These are phyloP conservation scores for Leccinum disarticulatum DNA, from an alignment of 768 basidiomycete species.

Conservation along the genomic window DNA sequence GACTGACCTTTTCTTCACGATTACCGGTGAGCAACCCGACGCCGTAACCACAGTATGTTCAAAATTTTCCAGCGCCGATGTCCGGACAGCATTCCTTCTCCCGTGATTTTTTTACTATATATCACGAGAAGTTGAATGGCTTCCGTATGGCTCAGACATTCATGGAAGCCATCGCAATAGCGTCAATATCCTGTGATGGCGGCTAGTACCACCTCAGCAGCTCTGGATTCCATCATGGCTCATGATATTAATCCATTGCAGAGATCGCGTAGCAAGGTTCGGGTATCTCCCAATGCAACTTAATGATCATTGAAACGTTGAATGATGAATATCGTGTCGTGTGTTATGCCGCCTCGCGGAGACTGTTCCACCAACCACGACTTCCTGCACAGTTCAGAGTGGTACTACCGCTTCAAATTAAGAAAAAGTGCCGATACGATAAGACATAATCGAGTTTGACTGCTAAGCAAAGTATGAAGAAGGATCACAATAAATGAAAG, in stretches of 20 bases:
- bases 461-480: not conserved
- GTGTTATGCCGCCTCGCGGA: too few species aligned
- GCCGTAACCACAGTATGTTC: too few species aligned
- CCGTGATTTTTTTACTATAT: not conserved
- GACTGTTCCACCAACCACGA: too few species aligned
- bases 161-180: not conserved
- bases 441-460: not conserved
- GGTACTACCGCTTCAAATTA: not conserved
- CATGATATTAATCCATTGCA: too few species aligned
- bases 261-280: not conserved
- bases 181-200: not conserved
- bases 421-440: not conserved
- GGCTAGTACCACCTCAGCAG: not conserved
- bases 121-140: not conserved
- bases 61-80: too few species aligned
- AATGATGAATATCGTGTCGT: too few species aligned
- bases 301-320: too few species aligned
- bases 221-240: not conserved
- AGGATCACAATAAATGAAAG: not conserved
- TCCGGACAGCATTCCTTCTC: too few species aligned
- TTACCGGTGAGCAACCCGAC: too few species aligned
- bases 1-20: rapidly evolving
- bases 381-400: too few species aligned
- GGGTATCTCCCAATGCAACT: too few species aligned
- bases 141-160: not conserved